phyloP scores from a whole-genome alignment of 1,284 basidiomycete species.

The Papiliotrema flavescens region DNA sequence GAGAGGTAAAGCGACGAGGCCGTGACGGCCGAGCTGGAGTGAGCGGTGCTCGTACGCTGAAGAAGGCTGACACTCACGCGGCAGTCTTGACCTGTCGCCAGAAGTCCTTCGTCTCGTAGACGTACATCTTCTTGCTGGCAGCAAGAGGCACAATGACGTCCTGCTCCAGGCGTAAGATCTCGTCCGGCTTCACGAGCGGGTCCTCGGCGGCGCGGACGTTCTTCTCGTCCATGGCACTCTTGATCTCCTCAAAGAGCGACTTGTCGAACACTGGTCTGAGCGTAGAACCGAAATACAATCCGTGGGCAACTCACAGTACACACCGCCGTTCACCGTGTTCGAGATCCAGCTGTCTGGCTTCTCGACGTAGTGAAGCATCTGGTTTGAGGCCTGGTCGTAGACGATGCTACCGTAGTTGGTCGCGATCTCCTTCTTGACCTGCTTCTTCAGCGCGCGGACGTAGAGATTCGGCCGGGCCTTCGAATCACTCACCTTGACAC shows the following conservation, averaged over 20 bases:
- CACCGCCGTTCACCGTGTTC: conserved; percentile 53
- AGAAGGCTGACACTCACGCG: conserved; percentile 36
- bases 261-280: conserved; percentile 50
- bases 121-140: conserved; percentile 51
- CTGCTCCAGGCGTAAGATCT: conserved; percentile 54
- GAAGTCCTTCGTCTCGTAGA: conserved; percentile 52
- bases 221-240: conserved; percentile 53
- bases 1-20: conserved; percentile 52
- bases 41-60: background rate
- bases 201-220: conserved; percentile 48
- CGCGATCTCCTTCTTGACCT: conserved; percentile 51
- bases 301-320: conserved; percentile 44
- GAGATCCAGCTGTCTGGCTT: conserved; percentile 55
- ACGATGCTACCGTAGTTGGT: conserved; percentile 54
- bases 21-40: conserved; percentile 50
- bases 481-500: conserved; percentile 49
- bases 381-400: conserved; percentile 45
- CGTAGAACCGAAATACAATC: background rate
- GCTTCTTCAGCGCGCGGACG: conserved; percentile 1
- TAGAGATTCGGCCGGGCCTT: too few species aligned
- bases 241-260: conserved; percentile 54
- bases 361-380: conserved; percentile 53
- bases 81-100: conserved; percentile 57
- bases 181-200: conserved; percentile 50
- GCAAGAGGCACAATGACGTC: conserved; percentile 54